phyloP scores from a whole-genome alignment of 768 basidiomycete species.

The Neoboletus subvelutipes region DNA sequence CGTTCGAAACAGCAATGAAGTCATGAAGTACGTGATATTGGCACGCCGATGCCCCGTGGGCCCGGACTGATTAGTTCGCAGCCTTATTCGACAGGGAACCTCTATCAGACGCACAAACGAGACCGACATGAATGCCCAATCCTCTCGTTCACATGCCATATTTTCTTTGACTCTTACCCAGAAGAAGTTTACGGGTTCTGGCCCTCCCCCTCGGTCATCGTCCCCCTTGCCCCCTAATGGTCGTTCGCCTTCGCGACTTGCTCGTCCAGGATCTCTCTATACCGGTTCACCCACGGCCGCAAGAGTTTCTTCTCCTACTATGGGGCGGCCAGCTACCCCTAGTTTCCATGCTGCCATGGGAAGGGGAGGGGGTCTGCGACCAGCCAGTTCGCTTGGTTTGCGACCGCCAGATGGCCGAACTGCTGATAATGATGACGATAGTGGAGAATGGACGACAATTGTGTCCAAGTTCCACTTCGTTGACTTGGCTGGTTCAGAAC shows the following conservation, averaged over 20 bases:
- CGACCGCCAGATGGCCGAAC: constrained; percentile 50
- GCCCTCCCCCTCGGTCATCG: constrained; percentile 68
- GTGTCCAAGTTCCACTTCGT: constrained; percentile 98
- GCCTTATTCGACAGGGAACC: constrained; percentile 86
- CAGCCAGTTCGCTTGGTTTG: constrained; percentile 76
- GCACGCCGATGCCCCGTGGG: constrained; percentile 4
- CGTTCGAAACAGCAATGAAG: constrained; percentile 81
- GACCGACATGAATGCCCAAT: constrained; percentile 99
- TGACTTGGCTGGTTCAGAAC: constrained; percentile 94
- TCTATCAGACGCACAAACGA: constrained; percentile 92
- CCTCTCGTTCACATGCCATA: constrained; percentile 97
- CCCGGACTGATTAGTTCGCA: constrained; percentile 36
- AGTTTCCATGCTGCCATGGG: constrained; percentile 76
- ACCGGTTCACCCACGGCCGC: constrained; percentile 35
- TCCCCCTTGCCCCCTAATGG: constrained; percentile 74
- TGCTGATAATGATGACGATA: constrained; percentile 52
- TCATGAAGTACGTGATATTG: constrained; percentile 75
- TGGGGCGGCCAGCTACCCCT: constrained; percentile 75
- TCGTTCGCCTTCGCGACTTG: constrained; percentile 75
- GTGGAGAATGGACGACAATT: constrained; percentile 85
- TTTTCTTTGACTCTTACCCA: constrained; percentile 95
- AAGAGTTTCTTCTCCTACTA: constrained; percentile 74
- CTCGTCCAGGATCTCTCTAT: constrained; percentile 80
- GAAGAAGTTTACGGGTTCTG: constrained; percentile 77
- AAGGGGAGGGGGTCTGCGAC: constrained; percentile 64